Base-by-base conservation (phyloP, 805 yeast genomes). In the Wickerhamiella alocasiicola region DNA sequence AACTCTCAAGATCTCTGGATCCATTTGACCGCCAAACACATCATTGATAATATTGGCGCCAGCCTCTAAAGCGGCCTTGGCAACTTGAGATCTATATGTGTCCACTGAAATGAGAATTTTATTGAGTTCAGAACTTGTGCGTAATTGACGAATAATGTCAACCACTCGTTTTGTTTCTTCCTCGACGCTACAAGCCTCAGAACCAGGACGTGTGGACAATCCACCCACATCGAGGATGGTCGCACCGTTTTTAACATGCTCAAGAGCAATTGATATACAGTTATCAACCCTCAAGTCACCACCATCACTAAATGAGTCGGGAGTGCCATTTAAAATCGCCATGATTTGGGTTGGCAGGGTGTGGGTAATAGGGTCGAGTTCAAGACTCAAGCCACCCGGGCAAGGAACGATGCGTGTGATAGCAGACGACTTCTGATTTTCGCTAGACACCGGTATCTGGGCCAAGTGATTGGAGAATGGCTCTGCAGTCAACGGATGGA, bases 11-110 rank as follows among this genome's bases (percentile, higher is more conserved):
- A 91, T 81, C 3, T 63, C 43, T 0, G 66, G 62, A 53, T 88
- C 96, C 48, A 74, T 72, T 2, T 62, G 51, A 0, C 96, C 96
- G 54, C 80, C 81, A 35, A 87, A 77, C 5, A 91, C 77, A 56
- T 91, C 99, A 60, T 91, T 91, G 53, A 91, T 76, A 23, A 91
- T 81, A 56, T 87, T 87, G 1, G 93, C 95, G 4, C 97, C 98
- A 1, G 74, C 76, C 11, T 55, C 53, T 17, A 91, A 64, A 0
- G 84, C 72, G 31, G 66, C 70, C 37, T 64, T 64, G 0, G 97
- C 97, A 9, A 91, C 94, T 1, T 54, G 51, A 0, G 85, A 61
- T 29, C 94, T 66, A 55, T 78, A 91, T 0, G 98, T 87, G 56
- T 91, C 99, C n/a, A 91, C 66, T 11, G 95, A 82, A 19, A 91